These are phyloP conservation scores for Cutaneotrichosporon cutaneum DNA, from an alignment of 1,284 basidiomycete genomes.

Conservation along the genomic window DNA sequence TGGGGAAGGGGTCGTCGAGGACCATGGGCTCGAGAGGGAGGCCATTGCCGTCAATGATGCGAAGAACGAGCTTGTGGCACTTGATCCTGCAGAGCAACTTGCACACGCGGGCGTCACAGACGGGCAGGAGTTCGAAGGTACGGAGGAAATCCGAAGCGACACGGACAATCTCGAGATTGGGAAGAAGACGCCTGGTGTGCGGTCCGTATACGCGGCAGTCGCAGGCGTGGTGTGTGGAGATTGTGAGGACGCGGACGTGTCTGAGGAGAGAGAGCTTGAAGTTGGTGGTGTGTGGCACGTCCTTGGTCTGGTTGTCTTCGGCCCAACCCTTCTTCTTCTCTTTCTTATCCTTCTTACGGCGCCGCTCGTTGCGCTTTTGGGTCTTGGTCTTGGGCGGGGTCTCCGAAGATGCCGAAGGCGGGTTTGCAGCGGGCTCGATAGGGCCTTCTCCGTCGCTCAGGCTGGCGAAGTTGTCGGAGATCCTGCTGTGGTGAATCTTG, in stretches of 20 bases:
- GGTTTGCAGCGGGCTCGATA: no score
- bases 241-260: constrained; percentile 9
- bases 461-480: neutral
- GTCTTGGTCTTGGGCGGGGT: neutral
- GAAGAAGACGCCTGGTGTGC: neutral
- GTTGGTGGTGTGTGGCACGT: neutral
- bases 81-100: neutral
- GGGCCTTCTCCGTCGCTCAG: neutral
- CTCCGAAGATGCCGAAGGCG: neutral
- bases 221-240: constrained; percentile 11
- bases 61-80: constrained; percentile 10
- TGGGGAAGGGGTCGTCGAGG: neutral
- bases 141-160: neutral
- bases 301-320: neutral
- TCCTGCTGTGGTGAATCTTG: neutral
- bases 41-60: constrained; percentile 8
- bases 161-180: constrained; percentile 1
- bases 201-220: constrained; percentile 4
- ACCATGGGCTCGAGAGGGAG: neutral
- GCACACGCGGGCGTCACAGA: constrained; percentile 1
- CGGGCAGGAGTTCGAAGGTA: neutral
- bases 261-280: constrained; percentile 10
- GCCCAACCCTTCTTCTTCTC: neutral
- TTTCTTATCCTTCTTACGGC: neutral
- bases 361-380: neutral